A percentile compares a stretch with the other conserved stretches of the same genome.
Conservation (phyloP, 1,284 basidiomycete genomes). For the Ustilago hordei region DNA sequence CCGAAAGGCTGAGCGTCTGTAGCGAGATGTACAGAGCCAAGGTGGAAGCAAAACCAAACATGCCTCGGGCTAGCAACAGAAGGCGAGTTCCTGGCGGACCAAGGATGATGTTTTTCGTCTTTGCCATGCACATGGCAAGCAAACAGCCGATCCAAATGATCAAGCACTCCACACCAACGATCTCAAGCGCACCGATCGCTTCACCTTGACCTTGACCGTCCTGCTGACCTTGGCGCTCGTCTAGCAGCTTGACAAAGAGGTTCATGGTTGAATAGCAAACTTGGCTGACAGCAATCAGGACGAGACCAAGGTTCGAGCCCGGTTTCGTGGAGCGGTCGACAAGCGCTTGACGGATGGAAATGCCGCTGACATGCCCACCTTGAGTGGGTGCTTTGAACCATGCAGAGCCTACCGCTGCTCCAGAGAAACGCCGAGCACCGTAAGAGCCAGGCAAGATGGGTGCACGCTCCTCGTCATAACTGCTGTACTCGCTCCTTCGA, state of each 20-base stretch:
- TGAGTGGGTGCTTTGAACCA: slow-evolving; percentile 30
- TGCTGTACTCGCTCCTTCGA: slow-evolving; percentile 27
- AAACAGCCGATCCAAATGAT: slow-evolving; percentile 69
- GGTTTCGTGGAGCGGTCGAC: slow-evolving; percentile 39
- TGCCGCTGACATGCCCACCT: slow-evolving; percentile 28
- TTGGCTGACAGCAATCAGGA: slow-evolving; percentile 51
- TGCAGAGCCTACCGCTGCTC: slow-evolving; percentile 23
- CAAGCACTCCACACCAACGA: slow-evolving; percentile 74
- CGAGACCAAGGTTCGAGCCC: slow-evolving; percentile 47
- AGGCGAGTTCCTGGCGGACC: slow-evolving; percentile 78
- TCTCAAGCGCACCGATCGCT: slow-evolving; percentile 66
- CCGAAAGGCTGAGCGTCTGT: slow-evolving; percentile 78
- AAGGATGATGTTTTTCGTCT: slow-evolving; percentile 76
- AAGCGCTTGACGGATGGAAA: slow-evolving; percentile 48
- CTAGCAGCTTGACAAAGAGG: slow-evolving; percentile 75
- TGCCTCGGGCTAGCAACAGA: slow-evolving; percentile 75
- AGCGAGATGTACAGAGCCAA: slow-evolving; percentile 77
- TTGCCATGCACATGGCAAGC: slow-evolving; percentile 65
- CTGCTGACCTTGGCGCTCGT: slow-evolving; percentile 36
- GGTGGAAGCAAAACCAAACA: slow-evolving; percentile 76
- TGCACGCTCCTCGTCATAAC: slow-evolving; percentile 34
- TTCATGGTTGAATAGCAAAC: slow-evolving; percentile 72
- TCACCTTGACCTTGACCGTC: slow-evolving; percentile 8
- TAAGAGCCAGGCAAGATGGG: slow-evolving; percentile 23
- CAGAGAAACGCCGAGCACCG: slow-evolving; percentile 21